Base-by-base conservation (phyloP, 225 moss, liverwort and hornwort genomes). In the Physcomitrellopsis africana region DNA sequence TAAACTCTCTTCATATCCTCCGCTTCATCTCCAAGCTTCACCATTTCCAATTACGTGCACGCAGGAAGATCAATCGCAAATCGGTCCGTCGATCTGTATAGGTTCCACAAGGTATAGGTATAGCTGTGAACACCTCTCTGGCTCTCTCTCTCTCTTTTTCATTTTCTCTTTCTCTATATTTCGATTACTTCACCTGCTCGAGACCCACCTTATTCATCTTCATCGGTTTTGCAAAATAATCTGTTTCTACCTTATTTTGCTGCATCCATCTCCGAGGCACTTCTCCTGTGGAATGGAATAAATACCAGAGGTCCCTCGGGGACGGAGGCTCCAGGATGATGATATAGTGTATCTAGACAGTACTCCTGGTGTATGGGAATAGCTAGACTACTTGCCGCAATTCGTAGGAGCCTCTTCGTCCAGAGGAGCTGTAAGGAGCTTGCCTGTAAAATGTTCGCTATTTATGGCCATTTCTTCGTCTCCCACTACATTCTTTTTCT, bases 211-310 rank as follows among this genome's bases (percentile, higher is more conserved):
- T 72, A 69, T 77, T 78, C 65, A 51, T 78, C 64, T 65, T 41
- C 57, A 78, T 60, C 66, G 72, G 65, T 66, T 72, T 49, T 78
- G 78, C 59, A 78, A 72, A 78, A 37, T 78, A 72, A 65, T 59
- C 58, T 72, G 72, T 65, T 70, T 41, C 78, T 78, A 47, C 47
- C 55, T 60, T 46, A 26, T 37, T 48, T 65, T 16, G 16, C 8
- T 41, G 53, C 23, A 23, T 68, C 60, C 6, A 22, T 78, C 29
- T 46, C 20, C 24, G 67, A 60, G 72, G 51, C 13, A 10, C 26
- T 79, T 51, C 51, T 67, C 14, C 16, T 73, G 26, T 68, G 67
- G 59, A 68, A 13, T 67, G 72, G 53, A 73, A 59, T 60, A 68
- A 73, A 60, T 51, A 47, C 51, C 49, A 61, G 53, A 48, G 8